A percentile compares a stretch with the other conserved stretches of the same genome.
These are phyloP conservation scores for Cornus suecica DNA, from an alignment of 148 eudicot genomes.

Conservation along the genomic window DNA sequence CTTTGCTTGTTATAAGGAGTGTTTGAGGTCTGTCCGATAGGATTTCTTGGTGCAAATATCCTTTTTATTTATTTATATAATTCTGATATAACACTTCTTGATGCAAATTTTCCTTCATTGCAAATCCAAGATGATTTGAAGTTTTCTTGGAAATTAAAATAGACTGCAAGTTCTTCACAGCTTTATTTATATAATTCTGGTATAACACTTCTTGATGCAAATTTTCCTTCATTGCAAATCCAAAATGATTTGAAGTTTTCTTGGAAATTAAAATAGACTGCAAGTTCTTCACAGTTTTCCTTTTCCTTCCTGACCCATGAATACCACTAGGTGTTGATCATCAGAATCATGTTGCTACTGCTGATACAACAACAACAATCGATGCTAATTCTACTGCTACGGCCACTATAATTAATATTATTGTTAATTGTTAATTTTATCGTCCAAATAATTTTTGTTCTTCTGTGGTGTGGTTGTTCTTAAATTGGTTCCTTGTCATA, in stretches of 20 bases:
- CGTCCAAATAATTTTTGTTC: not conserved
- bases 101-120: no score
- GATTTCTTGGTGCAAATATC: not conserved
- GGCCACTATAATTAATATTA: conserved; percentile 6
- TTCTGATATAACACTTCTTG: no score
- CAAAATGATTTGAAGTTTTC: not conserved
- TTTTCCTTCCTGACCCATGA: not conserved
- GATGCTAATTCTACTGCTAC: not conserved
- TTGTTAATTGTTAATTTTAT: not conserved
- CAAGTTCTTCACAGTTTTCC: not conserved
- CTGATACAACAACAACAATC: not conserved
- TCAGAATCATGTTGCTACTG: not conserved
- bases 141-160: not conserved
- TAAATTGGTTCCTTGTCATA: conserved; percentile 26
- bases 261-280: not conserved
- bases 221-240: no score
- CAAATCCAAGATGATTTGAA: not conserved
- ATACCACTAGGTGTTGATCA: not conserved
- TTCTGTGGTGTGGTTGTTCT: conserved; percentile 1
- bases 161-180: not conserved
- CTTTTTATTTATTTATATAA: no score
- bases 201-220: no score
- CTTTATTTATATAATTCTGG: no score
- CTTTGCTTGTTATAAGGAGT: conserved; percentile 80
- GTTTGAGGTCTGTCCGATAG: conserved; percentile 64